Conservation (phyloP, 202 grass and related monocot species). For the Dendrocalamus latiflorus region DNA sequence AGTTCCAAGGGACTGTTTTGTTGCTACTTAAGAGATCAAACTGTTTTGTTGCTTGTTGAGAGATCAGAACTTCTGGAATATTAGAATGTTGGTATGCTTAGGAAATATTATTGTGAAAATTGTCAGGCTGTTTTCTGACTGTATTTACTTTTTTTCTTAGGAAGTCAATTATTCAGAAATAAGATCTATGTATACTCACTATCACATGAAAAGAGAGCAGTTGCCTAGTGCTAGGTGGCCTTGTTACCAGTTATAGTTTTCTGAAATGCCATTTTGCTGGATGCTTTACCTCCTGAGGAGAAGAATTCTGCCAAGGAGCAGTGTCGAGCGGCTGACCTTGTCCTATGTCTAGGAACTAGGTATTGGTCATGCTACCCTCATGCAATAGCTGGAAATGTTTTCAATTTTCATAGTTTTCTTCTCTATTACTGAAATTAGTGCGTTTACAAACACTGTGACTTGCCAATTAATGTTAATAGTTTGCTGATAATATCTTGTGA, state of each 20-base stretch:
- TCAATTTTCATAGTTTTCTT: not conserved
- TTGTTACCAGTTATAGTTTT: not conserved
- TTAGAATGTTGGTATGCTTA: not conserved
- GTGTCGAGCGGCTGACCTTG: slow-evolving; percentile 77
- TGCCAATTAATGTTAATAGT: not conserved
- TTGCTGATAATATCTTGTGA: not conserved
- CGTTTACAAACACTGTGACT: not conserved
- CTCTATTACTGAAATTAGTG: not conserved
- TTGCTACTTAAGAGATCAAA: not conserved
- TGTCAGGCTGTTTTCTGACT: too few relatives aligned
- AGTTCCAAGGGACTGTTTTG: not conserved
- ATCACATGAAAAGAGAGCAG: not conserved
- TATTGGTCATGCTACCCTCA: slow-evolving; percentile 30
- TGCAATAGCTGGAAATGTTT: too few relatives aligned
- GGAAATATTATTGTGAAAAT: too few relatives aligned
- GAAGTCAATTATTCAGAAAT: not conserved
- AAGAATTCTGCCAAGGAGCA: slow-evolving; percentile 82
- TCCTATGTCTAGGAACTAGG: slow-evolving; percentile 96
- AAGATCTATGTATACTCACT: not conserved
- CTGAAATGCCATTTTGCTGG: slow-evolving; percentile 47
- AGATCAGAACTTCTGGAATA: not conserved
- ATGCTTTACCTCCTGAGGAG: slow-evolving; percentile 82
- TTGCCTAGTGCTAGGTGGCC: not conserved
- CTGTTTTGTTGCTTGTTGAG: not conserved
- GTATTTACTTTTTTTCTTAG: not conserved